Base-by-base conservation (phyloP, 371 early-diverging fungal genomes). In the Mortierella sp. region DNA sequence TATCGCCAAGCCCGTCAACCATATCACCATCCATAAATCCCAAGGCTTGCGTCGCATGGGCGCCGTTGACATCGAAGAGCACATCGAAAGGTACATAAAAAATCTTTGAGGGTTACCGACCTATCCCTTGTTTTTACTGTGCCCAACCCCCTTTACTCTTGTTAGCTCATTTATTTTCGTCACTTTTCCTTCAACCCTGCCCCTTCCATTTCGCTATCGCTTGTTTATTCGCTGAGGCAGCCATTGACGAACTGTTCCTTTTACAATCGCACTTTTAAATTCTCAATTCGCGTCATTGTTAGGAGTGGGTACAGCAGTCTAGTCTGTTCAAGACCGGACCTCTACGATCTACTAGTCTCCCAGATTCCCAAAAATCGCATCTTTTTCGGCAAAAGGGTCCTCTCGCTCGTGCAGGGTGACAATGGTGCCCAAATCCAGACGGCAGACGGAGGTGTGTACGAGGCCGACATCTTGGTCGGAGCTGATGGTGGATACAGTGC, bases 401-500 rank as follows among this genome's bases (percentile, higher is more conserved):
- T 53, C 16, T 53, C 55, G 4, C 31, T 53, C 26, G 55, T 53
- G 6, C 55, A 53, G 13, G 55, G 55, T 7, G 55, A 53, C 29
- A 53, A 53, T 29, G 55, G 55, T 14, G 55, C 55, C 16, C 55
- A 53, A 14, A 53, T 53, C 55, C 55, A 53, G 7, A 53, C 55
- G 14, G 29, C 55, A 53, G 55, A 53, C 5, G 55, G 55, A 29
- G 26, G 55, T 29, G 55, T 53, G 8, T 53, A 53, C 31, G 55
- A 53, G 55, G 55, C 55, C 14, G 55, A 53, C 16, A 53, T 53
- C 55, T 29, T 53, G 26, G 31, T 53, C 29, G 55, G 55, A 0
- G 55, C 55, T 13, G 55, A 53, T 53, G 55, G 55, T 5, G 55
- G 55, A 2, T 53, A 53, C 55, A 53, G 55, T 53, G 55, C 55